A percentile compares a stretch with the other conserved stretches of the same genome.
phyloP scores from a whole-genome alignment of 2,329 filamentous ascomycete genomes.

The Colletotrichum endophyticum region DNA sequence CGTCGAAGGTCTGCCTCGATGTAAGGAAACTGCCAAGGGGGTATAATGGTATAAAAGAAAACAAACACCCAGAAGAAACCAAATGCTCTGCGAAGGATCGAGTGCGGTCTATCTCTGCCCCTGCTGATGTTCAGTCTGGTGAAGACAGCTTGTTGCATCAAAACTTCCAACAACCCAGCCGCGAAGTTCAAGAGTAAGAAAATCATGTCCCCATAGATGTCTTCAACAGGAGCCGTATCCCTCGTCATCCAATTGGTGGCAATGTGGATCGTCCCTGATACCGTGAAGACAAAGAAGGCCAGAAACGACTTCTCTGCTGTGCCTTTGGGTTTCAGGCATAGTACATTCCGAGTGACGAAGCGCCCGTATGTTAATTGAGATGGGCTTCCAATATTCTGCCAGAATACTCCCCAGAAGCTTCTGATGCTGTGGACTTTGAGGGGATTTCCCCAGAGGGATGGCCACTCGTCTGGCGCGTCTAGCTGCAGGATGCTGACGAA shows the following conservation, averaged over 20 bases:
- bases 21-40: neutral
- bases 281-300: neutral
- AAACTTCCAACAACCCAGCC: neutral
- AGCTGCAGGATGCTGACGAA: neutral
- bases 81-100: neutral
- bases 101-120: neutral
- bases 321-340: fast-evolving
- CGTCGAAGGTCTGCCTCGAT: neutral
- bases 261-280: neutral
- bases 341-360: neutral
- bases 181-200: neutral
- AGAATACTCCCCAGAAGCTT: neutral
- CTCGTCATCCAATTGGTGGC: neutral
- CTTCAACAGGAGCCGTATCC: neutral
- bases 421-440: neutral
- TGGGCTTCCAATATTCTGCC: neutral
- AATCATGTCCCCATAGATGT: neutral
- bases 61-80: neutral
- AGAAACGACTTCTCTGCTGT: neutral
- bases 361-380: neutral
- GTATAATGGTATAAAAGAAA: neutral
- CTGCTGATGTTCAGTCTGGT: no score
- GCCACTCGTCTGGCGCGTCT: neutral
- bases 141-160: neutral
- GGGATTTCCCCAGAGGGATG: neutral